Evolutionary conservation across 306 rosid genomes (phyloP).

Genomic region (Rubus parviflorus): DNA sequence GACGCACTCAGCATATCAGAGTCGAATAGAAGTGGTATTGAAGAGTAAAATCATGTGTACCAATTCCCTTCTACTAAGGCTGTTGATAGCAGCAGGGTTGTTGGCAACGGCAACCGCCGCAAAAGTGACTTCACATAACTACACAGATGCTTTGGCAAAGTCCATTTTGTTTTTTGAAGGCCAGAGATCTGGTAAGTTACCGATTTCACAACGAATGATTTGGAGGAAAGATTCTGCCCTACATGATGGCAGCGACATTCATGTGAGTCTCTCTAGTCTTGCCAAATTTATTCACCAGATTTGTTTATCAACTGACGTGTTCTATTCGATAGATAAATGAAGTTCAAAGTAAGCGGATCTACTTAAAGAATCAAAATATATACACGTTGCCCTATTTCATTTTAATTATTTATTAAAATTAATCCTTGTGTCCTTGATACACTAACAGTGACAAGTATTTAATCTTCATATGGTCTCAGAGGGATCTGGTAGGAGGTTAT

Average conservation of each 20-base stretch:
- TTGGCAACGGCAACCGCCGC: neutral
- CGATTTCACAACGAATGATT: constrained; percentile 1
- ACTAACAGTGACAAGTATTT: neutral
- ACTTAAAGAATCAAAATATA: too few species aligned
- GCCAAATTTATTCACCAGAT: neutral
- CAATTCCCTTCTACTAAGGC: constrained; percentile 6
- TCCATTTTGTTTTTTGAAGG: constrained; percentile 18
- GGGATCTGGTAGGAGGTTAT: constrained; percentile 57
- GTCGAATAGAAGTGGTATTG: neutral
- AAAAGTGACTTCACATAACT: neutral
- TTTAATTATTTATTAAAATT: too few species aligned
- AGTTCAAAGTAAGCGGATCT: too few species aligned
- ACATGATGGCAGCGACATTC: constrained; percentile 4
- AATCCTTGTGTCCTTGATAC: too few species aligned
- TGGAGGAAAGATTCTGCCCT: constrained; percentile 25
- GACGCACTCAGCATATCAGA: neutral
- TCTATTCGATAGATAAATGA: neutral
- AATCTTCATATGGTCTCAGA: constrained; percentile 16
- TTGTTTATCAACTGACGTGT: neutral
- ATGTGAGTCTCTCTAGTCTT: neutral
- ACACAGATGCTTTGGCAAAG: constrained; percentile 18
- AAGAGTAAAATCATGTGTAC: neutral
- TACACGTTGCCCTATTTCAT: too few species aligned
- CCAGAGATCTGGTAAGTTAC: constrained; percentile 22
- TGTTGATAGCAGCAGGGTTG: neutral